Percentiles rank a stretch among this genome's conserved stretches.
Evolutionary conservation across 495 filamentous ascomycete species (phyloP).

Genomic region (Podospora anserina): DNA sequence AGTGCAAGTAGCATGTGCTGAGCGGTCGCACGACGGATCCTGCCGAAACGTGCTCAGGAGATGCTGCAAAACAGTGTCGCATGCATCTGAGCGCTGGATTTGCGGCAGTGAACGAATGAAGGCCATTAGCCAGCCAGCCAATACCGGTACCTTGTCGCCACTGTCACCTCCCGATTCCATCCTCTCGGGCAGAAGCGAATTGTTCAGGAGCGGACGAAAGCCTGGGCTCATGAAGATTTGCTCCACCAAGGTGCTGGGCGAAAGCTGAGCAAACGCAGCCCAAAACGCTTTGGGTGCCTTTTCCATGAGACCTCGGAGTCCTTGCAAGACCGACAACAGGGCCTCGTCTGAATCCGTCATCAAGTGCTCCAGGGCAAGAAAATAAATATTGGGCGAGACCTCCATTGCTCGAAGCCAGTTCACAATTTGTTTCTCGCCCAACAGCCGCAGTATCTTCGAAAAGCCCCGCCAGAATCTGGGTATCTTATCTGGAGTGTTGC

Average conservation of each 20-base stretch:
- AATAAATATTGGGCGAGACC: conserved; percentile 64
- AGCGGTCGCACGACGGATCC: conserved; percentile 31
- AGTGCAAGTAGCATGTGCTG: conserved; percentile 43
- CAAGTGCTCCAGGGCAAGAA: conserved; percentile 72
- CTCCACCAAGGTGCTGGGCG: conserved; percentile 69
- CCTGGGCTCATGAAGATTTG: conserved; percentile 70
- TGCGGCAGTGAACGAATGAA: conserved; percentile 74
- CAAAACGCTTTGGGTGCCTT: conserved; percentile 77
- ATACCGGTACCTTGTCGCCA: conserved; percentile 46
- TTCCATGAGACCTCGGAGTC: conserved; percentile 63
- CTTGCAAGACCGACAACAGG: conserved; percentile 60
- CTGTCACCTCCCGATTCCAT: conserved; percentile 55
- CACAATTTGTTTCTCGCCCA: conserved; percentile 72
- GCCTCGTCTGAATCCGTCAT: conserved; percentile 54
- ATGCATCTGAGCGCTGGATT: conserved; percentile 66
- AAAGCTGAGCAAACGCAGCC: conserved; percentile 77
- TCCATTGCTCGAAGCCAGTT: conserved; percentile 76
- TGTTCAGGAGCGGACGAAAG: conserved; percentile 57
- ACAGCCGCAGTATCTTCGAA: conserved; percentile 61
- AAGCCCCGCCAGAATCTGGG: conserved; percentile 73
- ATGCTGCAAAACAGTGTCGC: conserved; percentile 64
- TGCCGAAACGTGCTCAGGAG: conserved; percentile 65
- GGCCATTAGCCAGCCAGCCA: conserved; percentile 63
- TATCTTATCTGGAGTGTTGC: conserved; percentile 35
- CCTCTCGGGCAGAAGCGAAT: conserved; percentile 53